Evolutionary conservation across 805 yeast species (phyloP).

Genomic region (Hanseniaspora meyeri): DNA sequence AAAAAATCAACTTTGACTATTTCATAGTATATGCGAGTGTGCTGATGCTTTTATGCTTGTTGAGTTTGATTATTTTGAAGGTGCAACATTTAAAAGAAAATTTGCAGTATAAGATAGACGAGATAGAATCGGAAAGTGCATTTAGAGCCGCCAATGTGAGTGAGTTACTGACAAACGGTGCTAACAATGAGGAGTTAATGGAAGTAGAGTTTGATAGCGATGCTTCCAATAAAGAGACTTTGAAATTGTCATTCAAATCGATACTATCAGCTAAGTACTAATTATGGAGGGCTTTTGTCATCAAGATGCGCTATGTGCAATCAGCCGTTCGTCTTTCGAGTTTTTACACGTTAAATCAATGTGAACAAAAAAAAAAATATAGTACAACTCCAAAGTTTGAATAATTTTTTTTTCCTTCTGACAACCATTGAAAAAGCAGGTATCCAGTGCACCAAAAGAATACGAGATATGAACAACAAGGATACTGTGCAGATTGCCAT

Average conservation of each 20-base stretch:
- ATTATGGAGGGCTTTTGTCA: too few relatives aligned
- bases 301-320: background rate
- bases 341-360: background rate
- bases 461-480: background rate
- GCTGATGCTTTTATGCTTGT: slow-evolving; percentile 23
- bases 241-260: background rate
- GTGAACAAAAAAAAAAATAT: background rate
- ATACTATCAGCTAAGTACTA: background rate
- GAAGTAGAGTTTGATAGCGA: background rate
- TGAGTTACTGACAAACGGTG: background rate
- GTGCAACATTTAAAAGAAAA: background rate
- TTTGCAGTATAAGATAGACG: background rate
- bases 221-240: background rate
- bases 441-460: background rate
- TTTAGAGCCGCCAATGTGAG: background rate
- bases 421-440: too few relatives aligned
- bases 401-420: too few relatives aligned
- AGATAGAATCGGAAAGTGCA: background rate
- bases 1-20: slow-evolving; percentile 27
- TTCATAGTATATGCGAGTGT: slow-evolving; percentile 30
- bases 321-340: background rate
- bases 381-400: too few relatives aligned
- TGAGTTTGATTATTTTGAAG: background rate
- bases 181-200: background rate
- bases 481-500: slow-evolving; percentile 5